Percentiles rank a stretch among this genome's conserved stretches.
These are phyloP conservation scores for Citrus sp. DNA, from an alignment of 345 rosid genomes.

Conservation along the genomic window DNA sequence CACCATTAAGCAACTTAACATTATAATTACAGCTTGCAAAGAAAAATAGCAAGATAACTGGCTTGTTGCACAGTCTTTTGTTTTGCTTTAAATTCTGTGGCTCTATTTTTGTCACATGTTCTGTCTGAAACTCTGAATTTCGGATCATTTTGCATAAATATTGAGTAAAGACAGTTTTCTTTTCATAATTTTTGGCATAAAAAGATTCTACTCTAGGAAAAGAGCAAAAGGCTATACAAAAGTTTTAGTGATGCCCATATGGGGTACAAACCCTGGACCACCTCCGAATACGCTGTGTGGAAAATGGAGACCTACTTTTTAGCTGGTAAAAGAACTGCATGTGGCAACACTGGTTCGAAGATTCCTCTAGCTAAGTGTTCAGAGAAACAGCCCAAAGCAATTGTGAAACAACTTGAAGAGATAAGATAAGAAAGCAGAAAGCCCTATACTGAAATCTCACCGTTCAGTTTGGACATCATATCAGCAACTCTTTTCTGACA, in stretches of 20 bases:
- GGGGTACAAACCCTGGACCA: not conserved
- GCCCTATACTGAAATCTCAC: constrained; percentile 30
- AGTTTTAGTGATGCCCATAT: not conserved
- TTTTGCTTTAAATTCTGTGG: not conserved
- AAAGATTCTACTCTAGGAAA: not conserved
- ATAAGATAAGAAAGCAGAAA: not conserved
- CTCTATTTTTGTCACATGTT: not conserved
- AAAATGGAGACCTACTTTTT: not conserved
- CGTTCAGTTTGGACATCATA: constrained; percentile 70
- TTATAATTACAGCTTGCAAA: not conserved
- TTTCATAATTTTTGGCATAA: not conserved
- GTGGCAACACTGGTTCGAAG: not conserved
- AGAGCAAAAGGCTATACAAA: not conserved
- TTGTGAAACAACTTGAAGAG: not conserved
- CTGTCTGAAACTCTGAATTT: not conserved
- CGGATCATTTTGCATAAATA: not conserved
- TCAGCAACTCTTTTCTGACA: constrained; percentile 77
- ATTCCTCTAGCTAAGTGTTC: not conserved
- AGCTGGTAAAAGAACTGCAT: not conserved
- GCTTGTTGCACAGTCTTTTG: not conserved
- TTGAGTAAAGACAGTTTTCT: not conserved
- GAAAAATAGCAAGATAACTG: not conserved
- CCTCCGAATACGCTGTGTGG: not conserved
- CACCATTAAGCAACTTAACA: not conserved
- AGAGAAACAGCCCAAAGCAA: not conserved